Evolutionary conservation across 495 filamentous ascomycete genomes (phyloP), one percentile per base, ranked within the genome.

Genomic region (Penicillium pancosmium): DNA sequence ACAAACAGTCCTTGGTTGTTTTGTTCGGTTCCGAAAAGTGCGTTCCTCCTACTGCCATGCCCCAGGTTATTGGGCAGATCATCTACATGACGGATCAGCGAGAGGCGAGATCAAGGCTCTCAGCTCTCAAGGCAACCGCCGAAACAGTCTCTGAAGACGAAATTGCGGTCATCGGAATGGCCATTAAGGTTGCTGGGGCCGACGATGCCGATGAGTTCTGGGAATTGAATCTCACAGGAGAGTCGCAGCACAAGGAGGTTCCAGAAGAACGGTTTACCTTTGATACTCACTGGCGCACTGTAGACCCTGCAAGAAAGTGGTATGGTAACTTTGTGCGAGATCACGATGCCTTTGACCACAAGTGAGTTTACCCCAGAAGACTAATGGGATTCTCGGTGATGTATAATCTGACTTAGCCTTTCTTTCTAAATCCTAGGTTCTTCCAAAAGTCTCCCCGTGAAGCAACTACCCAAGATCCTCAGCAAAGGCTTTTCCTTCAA

Each of bases 141-240:
- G 54, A 60, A 76, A 58, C 16, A 57, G 33, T 51, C 18, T 50
- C 57, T 11, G 67, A 72, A 18, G 57, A 68, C 25, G 78, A 74
- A 19, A 79, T 85, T 52, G 82, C 82, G 2, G 71, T 85, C 5
- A 66, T 85, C 18, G 82, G 82, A 1, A 82, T 83, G 80, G 72
- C 81, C 0, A 72, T 70, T 50, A 74, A 79, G 1, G 68, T 78
- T 0, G 73, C 81, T 8, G 82, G 81, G 1, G 82, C 82, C 1
- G 70, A 80, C 13, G 69, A 79, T 40, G 40, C 79, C 1, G 69
- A 74, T 0, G 74, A 82, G 23, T 80, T 81, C 53, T 80, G 75
- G 75, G 34, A 76, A 0, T 48, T 81, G 3, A 59, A 82, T 1
- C 65, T 63, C 18, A 50, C 64, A 0, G 80, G 75, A 2, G 50